Evolutionary conservation across 2,329 filamentous ascomycete genomes (phyloP).

Genomic region (Talaromyces sp.): DNA sequence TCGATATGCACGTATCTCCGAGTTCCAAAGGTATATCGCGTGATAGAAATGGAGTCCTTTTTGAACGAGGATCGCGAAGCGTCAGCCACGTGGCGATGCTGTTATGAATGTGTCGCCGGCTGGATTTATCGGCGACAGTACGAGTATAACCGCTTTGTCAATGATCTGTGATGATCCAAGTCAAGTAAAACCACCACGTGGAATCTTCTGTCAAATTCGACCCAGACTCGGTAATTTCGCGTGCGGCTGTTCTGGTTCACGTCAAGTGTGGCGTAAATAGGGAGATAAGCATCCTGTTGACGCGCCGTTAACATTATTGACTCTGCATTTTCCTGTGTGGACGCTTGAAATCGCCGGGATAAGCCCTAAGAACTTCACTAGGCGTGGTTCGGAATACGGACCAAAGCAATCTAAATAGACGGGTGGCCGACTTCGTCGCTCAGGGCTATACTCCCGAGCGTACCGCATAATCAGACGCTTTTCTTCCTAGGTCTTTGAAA

Average conservation of each 20-base stretch:
- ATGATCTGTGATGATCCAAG: not conserved
- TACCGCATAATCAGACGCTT: not conserved
- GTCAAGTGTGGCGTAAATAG: not conserved
- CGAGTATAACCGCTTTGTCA: not conserved
- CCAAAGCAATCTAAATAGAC: not conserved
- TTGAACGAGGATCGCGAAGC: not conserved
- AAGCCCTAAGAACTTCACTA: not conserved
- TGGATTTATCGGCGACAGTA: not conserved
- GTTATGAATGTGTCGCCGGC: too few relatives aligned
- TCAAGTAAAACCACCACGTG: not conserved
- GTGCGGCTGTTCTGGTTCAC: too few relatives aligned
- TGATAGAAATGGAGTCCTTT: not conserved
- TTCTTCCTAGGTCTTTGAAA: not conserved
- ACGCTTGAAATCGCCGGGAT: not conserved
- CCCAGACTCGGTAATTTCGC: not conserved
- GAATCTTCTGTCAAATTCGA: not conserved
- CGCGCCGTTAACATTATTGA: not conserved
- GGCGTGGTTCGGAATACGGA: not conserved
- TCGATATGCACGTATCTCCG: not conserved
- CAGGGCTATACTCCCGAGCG: not conserved
- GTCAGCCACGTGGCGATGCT: not conserved
- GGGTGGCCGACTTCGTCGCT: not conserved
- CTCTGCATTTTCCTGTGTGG: not conserved
- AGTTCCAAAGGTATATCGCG: not conserved
- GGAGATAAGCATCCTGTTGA: too few relatives aligned